phyloP scores from a whole-genome alignment of 257 asterid genomes.

The Forsythia suspensa region DNA sequence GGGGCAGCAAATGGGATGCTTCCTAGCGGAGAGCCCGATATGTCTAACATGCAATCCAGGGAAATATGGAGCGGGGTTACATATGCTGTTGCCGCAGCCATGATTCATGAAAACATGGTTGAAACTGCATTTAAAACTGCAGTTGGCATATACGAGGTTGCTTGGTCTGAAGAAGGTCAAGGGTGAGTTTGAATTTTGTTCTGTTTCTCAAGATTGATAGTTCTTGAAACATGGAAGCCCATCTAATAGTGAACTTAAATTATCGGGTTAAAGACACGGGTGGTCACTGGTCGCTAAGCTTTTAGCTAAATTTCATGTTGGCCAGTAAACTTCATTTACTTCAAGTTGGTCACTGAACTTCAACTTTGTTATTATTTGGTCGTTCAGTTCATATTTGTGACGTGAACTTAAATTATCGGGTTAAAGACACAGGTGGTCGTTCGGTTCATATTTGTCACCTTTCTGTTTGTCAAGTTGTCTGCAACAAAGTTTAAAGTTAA shows the following conservation, averaged over 20 bases:
- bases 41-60: constrained; percentile 79
- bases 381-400: too few relatives aligned
- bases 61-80: constrained; percentile 97
- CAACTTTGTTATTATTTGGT: too few relatives aligned
- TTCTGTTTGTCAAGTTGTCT: too few relatives aligned
- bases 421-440: neutral
- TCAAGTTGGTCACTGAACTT: neutral
- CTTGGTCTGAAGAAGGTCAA: constrained; percentile 76
- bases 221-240: neutral
- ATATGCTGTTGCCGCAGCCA: constrained; percentile 88
- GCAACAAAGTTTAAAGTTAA: too few relatives aligned
- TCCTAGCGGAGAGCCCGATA: constrained; percentile 82
- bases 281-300: neutral
- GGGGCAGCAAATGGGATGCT: constrained; percentile 97
- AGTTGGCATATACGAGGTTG: constrained; percentile 68
- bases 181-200: constrained; percentile 58
- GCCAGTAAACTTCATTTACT: neutral
- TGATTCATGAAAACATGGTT: constrained; percentile 81
- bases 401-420: neutral
- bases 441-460: too few relatives aligned
- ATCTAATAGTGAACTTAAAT: neutral
- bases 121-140: constrained; percentile 91
- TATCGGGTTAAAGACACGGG: neutral
- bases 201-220: neutral
- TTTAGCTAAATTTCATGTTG: neutral